Base-by-base conservation (phyloP, 1,284 basidiomycete species). In the Tilletia caries region DNA sequence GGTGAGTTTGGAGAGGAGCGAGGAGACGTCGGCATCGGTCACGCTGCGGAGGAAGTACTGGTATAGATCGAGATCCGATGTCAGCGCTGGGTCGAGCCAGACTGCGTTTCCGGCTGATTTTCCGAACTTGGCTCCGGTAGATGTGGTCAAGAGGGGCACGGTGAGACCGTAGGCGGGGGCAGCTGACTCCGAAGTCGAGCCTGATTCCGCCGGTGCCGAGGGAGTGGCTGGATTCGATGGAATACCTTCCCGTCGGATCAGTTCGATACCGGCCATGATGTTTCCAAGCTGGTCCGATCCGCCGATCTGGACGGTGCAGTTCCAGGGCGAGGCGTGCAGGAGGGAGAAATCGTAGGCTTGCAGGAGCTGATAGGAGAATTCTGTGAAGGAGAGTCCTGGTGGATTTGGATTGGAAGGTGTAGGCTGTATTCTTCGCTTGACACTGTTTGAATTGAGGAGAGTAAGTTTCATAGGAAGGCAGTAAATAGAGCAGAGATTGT, bases 271-370 rank as follows among this genome's bases (percentile, higher is more conserved):
- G 8, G 92, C 91, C 25, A 93, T 86, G 73, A 98, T 97, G 82
- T 98, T 98, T n/a, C 96, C 95, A 90, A 95, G 95, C 83, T 99
- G 96, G 83, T 99, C 96, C 0, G 92, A 93, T 2, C 96, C 96
- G 64, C 96, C 96, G 52, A 98, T 85, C 84, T 99, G 96, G 58
- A 98, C 87, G 1, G 89, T 89, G 83, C 95, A 98, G 0, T 85
- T 86, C 65, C 88, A 86, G 33, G 34, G 29, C 1, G 46, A 73
- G 86, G 85, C 1, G 84, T 95, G 87, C 1, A 99, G 87, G 71
- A 90, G 86, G 72, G 90, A 88, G 84, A 97, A 99, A 84, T 99
- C 96, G 84, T 93, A 92, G 1, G 93, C 96, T 85, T 99, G 96
- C 13, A 99, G 87, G 29, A 99, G 89, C 82, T 99, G 95, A 83